Evolutionary conservation across 768 basidiomycete genomes (phyloP), one percentile per base, ranked within the genome.

Genomic region (Vararia minispora): DNA sequence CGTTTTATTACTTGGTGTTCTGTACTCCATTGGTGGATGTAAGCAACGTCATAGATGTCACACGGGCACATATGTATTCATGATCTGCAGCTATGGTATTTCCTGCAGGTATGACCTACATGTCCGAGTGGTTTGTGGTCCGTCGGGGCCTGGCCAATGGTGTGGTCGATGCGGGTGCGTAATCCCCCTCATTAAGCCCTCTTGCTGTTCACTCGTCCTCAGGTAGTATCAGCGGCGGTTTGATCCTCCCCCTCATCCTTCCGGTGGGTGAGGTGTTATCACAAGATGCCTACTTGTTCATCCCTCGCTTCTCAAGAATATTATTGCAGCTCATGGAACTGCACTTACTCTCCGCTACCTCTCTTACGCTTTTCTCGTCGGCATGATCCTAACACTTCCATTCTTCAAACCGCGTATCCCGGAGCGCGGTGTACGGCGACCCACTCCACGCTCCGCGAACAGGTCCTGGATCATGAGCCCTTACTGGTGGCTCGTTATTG

Each of bases 101-200:
- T 30, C 28, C 47, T 6, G 48, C 55, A 0, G 51, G 48, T 33
- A 44, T 59, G 9, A 51, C 51, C 5, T 54, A 51, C 34, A 34
- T 60, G 25, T 44, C 58, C 1, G 59, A 61, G 42, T 61, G 59
- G 59, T 61, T 60, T 37, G 48, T 54, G 16, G 37, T 40, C 3
- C 50, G 54, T 4, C 40, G 59, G 30, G 59, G 58, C 2, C 45
- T 56, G 5, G 59, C 59, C 5, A 57, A 55, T 25, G 58, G 59
- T 2, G 51, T 58, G 20, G 47, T 60, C 20, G 57, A 56, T 35
- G 54, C 56, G 21, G 59, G 58, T 45, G 22, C 5, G 42, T 45
- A 4, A 4, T 4, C 24, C 16, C 11, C 11, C 9, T 26, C 8
- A 6, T 8, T 28, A 10, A 10, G 4, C 26, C 8, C 16, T n/a